Conservation (phyloP, 768 basidiomycete species). For the Galerina marginata region DNA sequence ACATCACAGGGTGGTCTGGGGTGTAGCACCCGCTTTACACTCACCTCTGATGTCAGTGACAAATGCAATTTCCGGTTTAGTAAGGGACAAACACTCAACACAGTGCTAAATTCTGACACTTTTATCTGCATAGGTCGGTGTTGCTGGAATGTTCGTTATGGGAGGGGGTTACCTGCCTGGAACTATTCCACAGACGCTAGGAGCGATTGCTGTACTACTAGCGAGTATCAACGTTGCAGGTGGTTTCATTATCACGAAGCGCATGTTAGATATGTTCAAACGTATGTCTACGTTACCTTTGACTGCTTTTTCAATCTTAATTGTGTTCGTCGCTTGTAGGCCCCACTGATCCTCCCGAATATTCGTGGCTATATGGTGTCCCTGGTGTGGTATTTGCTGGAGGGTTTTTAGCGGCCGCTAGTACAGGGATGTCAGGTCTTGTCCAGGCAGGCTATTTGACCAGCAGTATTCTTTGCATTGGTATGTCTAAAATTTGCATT, state of each 20-base stretch:
- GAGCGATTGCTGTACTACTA: constrained; percentile 83
- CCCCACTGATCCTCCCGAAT: constrained; percentile 86
- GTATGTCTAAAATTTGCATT: constrained; percentile 36
- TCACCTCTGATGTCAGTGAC: constrained; percentile 93
- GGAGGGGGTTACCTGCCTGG: constrained; percentile 85
- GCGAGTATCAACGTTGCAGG: constrained; percentile 90
- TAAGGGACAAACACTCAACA: constrained; percentile 20
- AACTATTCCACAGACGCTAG: constrained; percentile 80
- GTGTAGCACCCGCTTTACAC: constrained; percentile 85
- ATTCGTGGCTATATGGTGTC: constrained; percentile 80
- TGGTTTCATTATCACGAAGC: constrained; percentile 88
- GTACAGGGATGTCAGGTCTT: constrained; percentile 83
- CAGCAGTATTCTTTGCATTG: constrained; percentile 86
- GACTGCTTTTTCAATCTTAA: constrained; percentile 2
- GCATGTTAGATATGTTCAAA: constrained; percentile 94
- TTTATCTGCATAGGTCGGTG: constrained; percentile 56
- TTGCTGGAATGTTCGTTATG: constrained; percentile 91
- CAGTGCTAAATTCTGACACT: background rate
- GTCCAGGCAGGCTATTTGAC: constrained; percentile 89
- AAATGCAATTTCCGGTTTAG: constrained; percentile 82
- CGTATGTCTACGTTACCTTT: constrained; percentile 45
- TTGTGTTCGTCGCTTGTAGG: constrained; percentile 42
- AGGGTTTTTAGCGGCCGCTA: constrained; percentile 81
- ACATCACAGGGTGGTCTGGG: constrained; percentile 76
- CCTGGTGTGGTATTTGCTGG: constrained; percentile 85